Base-by-base conservation (phyloP, 2,329 filamentous ascomycete species). In the Ilyonectria sp. region DNA sequence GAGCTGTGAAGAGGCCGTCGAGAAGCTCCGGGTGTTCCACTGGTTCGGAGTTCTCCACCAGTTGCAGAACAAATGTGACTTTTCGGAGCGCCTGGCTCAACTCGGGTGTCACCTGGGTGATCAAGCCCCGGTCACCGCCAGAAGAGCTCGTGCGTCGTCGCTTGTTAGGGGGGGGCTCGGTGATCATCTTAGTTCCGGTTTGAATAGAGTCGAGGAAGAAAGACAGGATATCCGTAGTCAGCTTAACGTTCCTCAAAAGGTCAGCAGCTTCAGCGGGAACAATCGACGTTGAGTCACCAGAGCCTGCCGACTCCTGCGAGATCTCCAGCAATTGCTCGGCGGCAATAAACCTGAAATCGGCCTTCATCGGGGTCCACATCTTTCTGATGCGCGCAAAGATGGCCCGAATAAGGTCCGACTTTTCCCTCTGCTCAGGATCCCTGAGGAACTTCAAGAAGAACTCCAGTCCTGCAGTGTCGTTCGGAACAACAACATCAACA, bases 21-120 rank as follows among this genome's bases (percentile, higher is more conserved):
- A 97, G 86, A 44, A 99, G 85, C 75, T 93, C 89, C 0, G 93
- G 90, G 77, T 97, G 93, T 33, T 89, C 87, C 63, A 90, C 91
- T 0, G 94, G 92, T 52, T 90, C 88, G 3, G 94, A 95, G 55
- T 89, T 90, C 77, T 98, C 95, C 17, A 98, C 89, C 29, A 98
- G 83, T 79, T 98, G 95, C 43, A 98, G 85, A 11, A 98, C 93
- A 76, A 97, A 91, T 0, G 95, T 97, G 61, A 95, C 88, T 74
- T 92, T 92, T 73, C 90, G 90, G 69, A 98, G 86, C 7, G 91
- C 87, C 54, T 87, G 86, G 70, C 88, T 89, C 33, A 95, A 81
- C 75, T 93, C 90, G 7, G 88, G 86, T 37, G 90, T 89, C 63
- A 91, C 87, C 69, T 91, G 89, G 15, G 87, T 84, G 40, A 88